phyloP scores from a whole-genome alignment of 768 basidiomycete genomes.

The Lyophyllum decastes region DNA sequence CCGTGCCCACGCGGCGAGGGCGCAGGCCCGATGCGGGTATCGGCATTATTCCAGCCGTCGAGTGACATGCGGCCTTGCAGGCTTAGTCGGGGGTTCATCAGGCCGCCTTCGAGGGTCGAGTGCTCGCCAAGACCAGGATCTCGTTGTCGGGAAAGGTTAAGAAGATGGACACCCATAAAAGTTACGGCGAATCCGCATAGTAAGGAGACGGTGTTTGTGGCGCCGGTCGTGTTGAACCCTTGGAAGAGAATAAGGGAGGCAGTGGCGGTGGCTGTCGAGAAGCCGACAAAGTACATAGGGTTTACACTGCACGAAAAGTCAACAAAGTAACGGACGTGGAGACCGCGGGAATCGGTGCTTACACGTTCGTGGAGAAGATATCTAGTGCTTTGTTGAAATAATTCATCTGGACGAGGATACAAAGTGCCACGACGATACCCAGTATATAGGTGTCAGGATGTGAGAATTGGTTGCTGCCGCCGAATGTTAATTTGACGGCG shows the following conservation, averaged over 20 bases:
- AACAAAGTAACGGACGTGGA: background rate
- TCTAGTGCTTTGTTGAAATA: conserved; percentile 99
- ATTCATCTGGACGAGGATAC: conserved; percentile 92
- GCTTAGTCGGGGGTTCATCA: conserved; percentile 79
- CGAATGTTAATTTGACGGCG: conserved; percentile 91
- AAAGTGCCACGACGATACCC: conserved; percentile 75
- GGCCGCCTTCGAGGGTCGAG: conserved; percentile 60
- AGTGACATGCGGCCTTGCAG: conserved; percentile 79
- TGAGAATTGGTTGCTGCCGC: conserved; percentile 93
- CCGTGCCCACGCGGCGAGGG: conserved; percentile 44
- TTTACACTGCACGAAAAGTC: conserved; percentile 66
- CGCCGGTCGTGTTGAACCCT: conserved; percentile 90
- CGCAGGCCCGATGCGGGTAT: conserved; percentile 25
- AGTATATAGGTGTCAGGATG: conserved; percentile 98
- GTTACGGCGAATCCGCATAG: conserved; percentile 89
- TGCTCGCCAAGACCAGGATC: conserved; percentile 42
- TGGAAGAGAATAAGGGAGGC: conserved; percentile 97
- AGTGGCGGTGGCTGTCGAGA: conserved; percentile 89
- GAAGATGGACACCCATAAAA: conserved; percentile 95
- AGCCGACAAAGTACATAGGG: conserved; percentile 97
- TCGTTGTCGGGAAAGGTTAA: conserved; percentile 74
- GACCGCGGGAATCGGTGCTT: conserved; percentile 33
- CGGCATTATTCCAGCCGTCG: conserved; percentile 66
- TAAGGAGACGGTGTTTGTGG: conserved; percentile 82
- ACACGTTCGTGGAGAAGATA: conserved; percentile 97